Evolutionary conservation across 2,329 filamentous ascomycete species (phyloP).

Genomic region (Pyricularia grisea): DNA sequence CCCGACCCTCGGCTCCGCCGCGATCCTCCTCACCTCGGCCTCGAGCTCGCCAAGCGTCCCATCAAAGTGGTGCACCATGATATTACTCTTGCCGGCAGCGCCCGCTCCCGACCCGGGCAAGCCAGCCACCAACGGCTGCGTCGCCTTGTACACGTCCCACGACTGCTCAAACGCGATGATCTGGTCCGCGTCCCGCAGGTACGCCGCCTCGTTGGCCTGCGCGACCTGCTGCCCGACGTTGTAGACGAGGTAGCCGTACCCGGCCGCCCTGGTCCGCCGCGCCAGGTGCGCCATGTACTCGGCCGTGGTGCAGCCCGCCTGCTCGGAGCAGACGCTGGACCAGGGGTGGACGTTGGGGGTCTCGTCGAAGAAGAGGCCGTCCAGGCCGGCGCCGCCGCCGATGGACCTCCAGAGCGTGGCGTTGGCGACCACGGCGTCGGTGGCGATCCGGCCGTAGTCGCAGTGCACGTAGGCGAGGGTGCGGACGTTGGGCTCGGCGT

Average conservation of each 20-base stretch:
- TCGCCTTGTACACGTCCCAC: neutral
- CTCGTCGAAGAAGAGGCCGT: constrained; percentile 14
- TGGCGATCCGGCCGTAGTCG: constrained; percentile 4
- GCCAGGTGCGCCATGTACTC: neutral
- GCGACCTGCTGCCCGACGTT: constrained; percentile 4
- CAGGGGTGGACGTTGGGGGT: constrained; percentile 4
- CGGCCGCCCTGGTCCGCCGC: neutral
- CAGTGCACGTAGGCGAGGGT: constrained; percentile 12
- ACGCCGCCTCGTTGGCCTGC: neutral
- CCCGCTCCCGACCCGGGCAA: neutral
- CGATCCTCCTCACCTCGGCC: constrained; percentile 2
- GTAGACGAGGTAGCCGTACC: neutral
- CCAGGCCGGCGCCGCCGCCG: constrained; percentile 7
- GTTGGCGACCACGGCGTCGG: constrained; percentile 4
- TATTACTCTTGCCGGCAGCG: neutral
- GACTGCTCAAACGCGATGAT: constrained; percentile 5
- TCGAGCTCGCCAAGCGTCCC: neutral
- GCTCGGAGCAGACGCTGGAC: neutral
- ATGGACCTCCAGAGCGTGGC: constrained; percentile 10
- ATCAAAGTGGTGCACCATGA: constrained; percentile 5
- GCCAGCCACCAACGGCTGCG: neutral
- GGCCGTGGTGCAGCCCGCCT: neutral
- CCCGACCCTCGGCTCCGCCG: neutral
- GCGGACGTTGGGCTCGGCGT: constrained; percentile 8
- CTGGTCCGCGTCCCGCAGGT: constrained; percentile 4